Evolutionary conservation across 352 stramenopile genomes (phyloP).

Genomic region (Thraustochytrium striatum): DNA sequence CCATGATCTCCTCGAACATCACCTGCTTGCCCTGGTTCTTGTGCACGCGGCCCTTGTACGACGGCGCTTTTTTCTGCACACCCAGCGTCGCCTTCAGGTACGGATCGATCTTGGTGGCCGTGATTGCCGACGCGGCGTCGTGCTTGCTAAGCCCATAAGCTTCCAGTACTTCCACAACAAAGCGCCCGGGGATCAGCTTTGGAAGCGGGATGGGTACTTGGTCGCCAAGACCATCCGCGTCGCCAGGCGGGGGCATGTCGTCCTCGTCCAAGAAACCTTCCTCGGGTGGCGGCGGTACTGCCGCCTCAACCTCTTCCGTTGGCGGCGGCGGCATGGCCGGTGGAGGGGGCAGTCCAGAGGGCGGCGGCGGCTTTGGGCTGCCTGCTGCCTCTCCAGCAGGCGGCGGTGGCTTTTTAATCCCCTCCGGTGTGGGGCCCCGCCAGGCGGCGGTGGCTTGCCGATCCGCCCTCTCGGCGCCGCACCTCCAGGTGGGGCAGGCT

Average conservation of each 20-base stretch:
- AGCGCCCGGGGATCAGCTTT: slow-evolving; percentile 61
- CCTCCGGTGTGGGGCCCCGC: too few species aligned
- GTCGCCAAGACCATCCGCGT: slow-evolving; percentile 47
- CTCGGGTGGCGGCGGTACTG: neutral
- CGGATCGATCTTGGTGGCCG: slow-evolving; percentile 65
- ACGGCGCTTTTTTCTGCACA: slow-evolving; percentile 64
- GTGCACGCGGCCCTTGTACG: slow-evolving; percentile 73
- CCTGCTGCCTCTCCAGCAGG: neutral
- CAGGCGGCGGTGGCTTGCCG: slow-evolving; percentile 57
- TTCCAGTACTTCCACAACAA: slow-evolving; percentile 70
- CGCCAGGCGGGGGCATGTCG: neutral
- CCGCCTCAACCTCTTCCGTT: neutral
- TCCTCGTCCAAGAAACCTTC: neutral
- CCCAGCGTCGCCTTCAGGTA: slow-evolving; percentile 75
- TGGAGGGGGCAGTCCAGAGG: neutral
- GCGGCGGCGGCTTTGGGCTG: slow-evolving; percentile 1
- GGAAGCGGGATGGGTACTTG: neutral
- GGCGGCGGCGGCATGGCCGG: neutral
- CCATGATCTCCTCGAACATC: slow-evolving; percentile 75
- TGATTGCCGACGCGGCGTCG: slow-evolving; percentile 49
- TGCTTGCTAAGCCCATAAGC: slow-evolving; percentile 64
- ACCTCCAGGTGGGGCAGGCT: slow-evolving; percentile 51
- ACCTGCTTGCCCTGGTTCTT: slow-evolving; percentile 71
- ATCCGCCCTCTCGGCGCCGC: slow-evolving; percentile 61
- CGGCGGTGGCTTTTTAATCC: neutral